Evolutionary conservation across 1,284 basidiomycete species (phyloP).

Genomic region (Austroboletus niveus): DNA sequence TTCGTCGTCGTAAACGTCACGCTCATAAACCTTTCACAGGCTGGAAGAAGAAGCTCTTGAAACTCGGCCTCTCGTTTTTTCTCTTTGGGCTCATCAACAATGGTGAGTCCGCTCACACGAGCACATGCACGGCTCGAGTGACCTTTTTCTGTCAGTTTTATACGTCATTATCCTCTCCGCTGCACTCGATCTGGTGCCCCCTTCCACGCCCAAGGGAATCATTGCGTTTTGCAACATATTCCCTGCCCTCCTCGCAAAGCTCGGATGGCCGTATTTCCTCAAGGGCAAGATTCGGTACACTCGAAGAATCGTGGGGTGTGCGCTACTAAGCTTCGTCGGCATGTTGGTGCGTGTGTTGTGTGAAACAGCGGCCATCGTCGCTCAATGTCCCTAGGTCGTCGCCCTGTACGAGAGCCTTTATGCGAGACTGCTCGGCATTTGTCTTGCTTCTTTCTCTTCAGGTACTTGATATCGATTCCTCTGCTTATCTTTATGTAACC

Average conservation of each 20-base stretch:
- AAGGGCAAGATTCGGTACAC: constrained; percentile 81
- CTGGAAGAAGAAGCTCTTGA: constrained; percentile 28
- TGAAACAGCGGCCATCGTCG: neutral
- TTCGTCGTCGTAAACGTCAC: constrained; percentile 3
- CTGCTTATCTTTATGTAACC: neutral
- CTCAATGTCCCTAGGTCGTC: constrained; percentile 58
- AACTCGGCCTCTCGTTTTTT: constrained; percentile 51
- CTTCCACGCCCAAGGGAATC: constrained; percentile 88
- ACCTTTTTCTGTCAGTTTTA: constrained; percentile 51
- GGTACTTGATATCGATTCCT: constrained; percentile 41
- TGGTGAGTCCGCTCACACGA: constrained; percentile 31
- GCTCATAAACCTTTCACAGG: constrained; percentile 19
- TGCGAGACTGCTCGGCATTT: constrained; percentile 83
- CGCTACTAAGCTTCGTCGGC: constrained; percentile 68
- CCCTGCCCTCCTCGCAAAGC: constrained; percentile 79
- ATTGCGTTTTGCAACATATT: constrained; percentile 92
- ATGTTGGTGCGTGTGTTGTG: constrained; percentile 66
- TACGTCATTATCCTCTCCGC: constrained; percentile 97
- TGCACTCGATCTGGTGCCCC: constrained; percentile 90
- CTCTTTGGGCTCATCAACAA: constrained; percentile 61
- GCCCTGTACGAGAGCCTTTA: constrained; percentile 69
- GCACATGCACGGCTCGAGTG: neutral
- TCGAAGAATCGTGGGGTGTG: constrained; percentile 75
- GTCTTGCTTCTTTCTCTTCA: constrained; percentile 87
- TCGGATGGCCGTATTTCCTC: constrained; percentile 90